phyloP scores from a whole-genome alignment of 2,329 filamentous ascomycete species.

The Aspergillus alliaceus region DNA sequence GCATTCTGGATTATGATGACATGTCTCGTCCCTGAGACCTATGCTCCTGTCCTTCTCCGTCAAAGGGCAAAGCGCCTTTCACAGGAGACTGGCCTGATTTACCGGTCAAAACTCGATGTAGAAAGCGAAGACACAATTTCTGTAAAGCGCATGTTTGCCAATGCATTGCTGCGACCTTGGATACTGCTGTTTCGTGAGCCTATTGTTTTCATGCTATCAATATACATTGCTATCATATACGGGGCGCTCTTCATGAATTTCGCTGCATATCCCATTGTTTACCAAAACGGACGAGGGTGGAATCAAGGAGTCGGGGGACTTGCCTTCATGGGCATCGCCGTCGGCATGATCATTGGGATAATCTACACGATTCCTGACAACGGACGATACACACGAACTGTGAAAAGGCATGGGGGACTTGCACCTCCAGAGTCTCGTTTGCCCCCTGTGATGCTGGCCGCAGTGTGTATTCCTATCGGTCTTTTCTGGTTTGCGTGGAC shows the following conservation, averaged over 20 bases:
- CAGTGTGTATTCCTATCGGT: slow-evolving; percentile 13
- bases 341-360: slow-evolving; percentile 34
- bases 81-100: slow-evolving; percentile 48
- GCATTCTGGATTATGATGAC: slow-evolving; percentile 46
- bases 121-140: slow-evolving; percentile 8
- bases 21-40: slow-evolving; percentile 30
- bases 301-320: slow-evolving; percentile 44
- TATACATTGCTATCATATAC: slow-evolving; percentile 49
- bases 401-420: slow-evolving; percentile 5
- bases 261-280: slow-evolving; percentile 50
- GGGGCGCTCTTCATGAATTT: slow-evolving; percentile 51
- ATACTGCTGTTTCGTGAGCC: slow-evolving; percentile 47
- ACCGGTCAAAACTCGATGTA: slow-evolving; percentile 30
- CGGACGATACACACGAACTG: slow-evolving; percentile 5
- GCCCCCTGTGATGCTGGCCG: slow-evolving; percentile 14
- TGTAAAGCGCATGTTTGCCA: slow-evolving; percentile 36
- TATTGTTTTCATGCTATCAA: slow-evolving; percentile 46
- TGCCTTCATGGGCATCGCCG: slow-evolving; percentile 46
- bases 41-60: slow-evolving; percentile 49
- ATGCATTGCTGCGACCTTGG: slow-evolving; percentile 47
- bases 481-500: slow-evolving; percentile 22
- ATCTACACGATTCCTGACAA: slow-evolving; percentile 38
- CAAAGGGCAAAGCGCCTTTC: slow-evolving; percentile 46
- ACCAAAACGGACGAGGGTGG: slow-evolving; percentile 42
- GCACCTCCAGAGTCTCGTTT: slow-evolving; percentile 16